Evolutionary conservation across 768 basidiomycete species (phyloP).

Genomic region (Calocera cornea): DNA sequence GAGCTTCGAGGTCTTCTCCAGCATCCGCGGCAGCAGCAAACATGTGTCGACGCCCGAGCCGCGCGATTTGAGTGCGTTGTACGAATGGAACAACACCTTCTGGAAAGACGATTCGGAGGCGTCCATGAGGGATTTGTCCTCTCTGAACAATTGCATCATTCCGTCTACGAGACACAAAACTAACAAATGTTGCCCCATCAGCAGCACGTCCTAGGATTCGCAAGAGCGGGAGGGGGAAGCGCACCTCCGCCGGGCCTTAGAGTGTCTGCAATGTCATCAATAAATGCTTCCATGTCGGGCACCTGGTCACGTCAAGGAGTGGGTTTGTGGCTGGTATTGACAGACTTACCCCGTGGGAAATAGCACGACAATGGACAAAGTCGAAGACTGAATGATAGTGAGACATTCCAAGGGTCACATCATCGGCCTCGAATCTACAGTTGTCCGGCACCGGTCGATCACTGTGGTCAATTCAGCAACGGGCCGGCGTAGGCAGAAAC

Average conservation of each 20-base stretch:
- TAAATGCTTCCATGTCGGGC: conserved; percentile 6
- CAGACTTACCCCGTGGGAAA: conserved; percentile 7
- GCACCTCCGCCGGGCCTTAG: conserved; percentile 10
- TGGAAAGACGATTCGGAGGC: background rate
- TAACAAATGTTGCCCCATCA: no score
- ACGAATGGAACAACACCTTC: background rate
- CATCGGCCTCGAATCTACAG: background rate
- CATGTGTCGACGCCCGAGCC: background rate
- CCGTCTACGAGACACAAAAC: conserved; percentile 9
- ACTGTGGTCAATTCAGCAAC: background rate
- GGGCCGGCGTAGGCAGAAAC: background rate
- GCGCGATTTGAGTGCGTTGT: background rate
- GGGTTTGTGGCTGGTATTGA: background rate
- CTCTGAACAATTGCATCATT: background rate
- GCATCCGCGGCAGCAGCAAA: background rate
- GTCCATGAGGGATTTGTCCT: background rate
- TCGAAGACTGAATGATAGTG: conserved; percentile 10
- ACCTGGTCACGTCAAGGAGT: background rate
- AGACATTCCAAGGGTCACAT: conserved; percentile 4
- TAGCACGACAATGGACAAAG: conserved; percentile 12
- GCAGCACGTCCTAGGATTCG: no score
- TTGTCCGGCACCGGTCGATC: background rate
- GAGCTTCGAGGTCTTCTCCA: background rate
- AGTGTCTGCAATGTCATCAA: conserved; percentile 10
- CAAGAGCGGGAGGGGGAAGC: no score